Base-by-base conservation (phyloP, 768 basidiomycete species). In the Mycena rosella region DNA sequence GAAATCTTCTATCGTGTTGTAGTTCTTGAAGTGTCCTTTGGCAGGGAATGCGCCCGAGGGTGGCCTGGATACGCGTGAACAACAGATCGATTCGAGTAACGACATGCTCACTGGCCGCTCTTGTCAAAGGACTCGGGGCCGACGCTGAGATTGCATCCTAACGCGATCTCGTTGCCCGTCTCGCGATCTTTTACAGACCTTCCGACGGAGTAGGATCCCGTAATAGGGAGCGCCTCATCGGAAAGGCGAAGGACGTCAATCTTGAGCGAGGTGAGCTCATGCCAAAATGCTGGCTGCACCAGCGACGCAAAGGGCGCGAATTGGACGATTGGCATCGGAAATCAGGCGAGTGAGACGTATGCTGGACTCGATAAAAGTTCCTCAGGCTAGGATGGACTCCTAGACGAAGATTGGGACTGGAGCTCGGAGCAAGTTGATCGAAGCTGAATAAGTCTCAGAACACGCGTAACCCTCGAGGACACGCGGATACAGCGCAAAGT, bases 1-100 rank as follows among this genome's bases (percentile, higher is more conserved):
- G 83, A 98, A 99, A 14, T 98, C 96, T 72, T 99, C 96, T 72
- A 99, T 93, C 11, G 97, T 98, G 76, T 99, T 99, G 82, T 89
- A 98, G 78, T 98, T 99, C 85, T 94, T 96, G 74, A 98, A 84
- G 13, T 84, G 82, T 42, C 97, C 98, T 5, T 73, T 76, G 0
- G 89, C 85, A 2, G 79, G 60, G 48, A 89, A 82, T 15, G 89
- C 82, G 67, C 88, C 82, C 9, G 85, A 74, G 2, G 87, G 77
- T 15, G 78, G 64, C 56, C 89, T 90, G 63, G 40, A 47, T 24
- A 60, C 55, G 73, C 72, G 34, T 44, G 63, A 36, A 29, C 29
- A 29, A 38, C n/a, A 20, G 53, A 34, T 54, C 45, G 22, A 55
- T 38, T 38, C 49, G 26, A 70, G 76, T 32, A 11, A 20, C 24